Conservation (phyloP, 129 eudicot genomes). For the Helianthus tuberosus region DNA sequence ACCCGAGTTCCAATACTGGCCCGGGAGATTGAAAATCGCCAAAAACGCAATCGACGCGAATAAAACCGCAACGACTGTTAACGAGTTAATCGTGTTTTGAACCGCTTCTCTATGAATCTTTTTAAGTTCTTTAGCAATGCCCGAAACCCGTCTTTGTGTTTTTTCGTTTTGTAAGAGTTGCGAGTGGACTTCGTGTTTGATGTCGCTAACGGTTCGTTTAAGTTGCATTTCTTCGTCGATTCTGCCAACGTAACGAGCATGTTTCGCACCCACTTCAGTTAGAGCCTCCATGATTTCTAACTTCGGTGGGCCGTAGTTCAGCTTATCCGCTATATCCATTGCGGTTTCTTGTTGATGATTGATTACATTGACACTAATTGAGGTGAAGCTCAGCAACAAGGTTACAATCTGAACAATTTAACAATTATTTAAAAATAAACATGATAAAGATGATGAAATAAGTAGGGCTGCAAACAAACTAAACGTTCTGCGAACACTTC, state of each 20-base stretch:
- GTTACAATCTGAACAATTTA: conserved; percentile 56
- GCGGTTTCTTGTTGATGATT: conserved; percentile 83
- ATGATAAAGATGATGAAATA: background rate
- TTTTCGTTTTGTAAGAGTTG: conserved; percentile 88
- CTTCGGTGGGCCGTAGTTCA: conserved; percentile 72
- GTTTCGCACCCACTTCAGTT: conserved; percentile 74
- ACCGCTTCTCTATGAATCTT: conserved; percentile 93
- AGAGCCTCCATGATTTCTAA: conserved; percentile 70
- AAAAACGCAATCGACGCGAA: conserved; percentile 94
- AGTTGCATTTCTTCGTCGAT: conserved; percentile 74
- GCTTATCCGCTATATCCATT: conserved; percentile 86
- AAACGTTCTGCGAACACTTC: no score
- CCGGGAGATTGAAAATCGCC: conserved; percentile 87
- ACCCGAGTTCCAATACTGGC: conserved; percentile 51
- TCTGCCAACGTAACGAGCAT: conserved; percentile 71
- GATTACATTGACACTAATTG: conserved; percentile 71
- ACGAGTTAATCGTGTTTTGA: conserved; percentile 86
- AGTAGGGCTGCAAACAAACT: no score
- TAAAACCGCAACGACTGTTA: conserved; percentile 86
- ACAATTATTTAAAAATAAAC: background rate
- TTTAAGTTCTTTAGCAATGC: conserved; percentile 83
- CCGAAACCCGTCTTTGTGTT: conserved; percentile 86
- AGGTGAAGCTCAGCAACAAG: conserved; percentile 61
- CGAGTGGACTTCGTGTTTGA: conserved; percentile 86
- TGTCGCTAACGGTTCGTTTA: conserved; percentile 91